Conservation (phyloP, 148 eudicot species). For the Chenopodium album region DNA sequence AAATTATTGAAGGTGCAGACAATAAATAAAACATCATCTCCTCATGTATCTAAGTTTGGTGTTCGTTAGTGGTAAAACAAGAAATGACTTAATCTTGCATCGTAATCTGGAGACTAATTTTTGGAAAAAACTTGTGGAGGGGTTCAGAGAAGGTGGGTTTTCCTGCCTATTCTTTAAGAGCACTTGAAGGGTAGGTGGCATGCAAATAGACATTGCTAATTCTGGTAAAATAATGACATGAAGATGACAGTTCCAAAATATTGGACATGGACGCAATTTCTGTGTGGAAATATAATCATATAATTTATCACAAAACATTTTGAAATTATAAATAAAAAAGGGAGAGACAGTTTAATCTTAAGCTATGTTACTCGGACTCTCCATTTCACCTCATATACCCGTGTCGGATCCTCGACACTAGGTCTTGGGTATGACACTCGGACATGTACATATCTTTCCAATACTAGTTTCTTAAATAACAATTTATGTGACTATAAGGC, state of each 20-base stretch:
- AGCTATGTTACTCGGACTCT: no score
- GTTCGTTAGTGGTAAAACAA: background rate
- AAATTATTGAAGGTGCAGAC: background rate
- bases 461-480: background rate
- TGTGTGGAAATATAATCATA: background rate
- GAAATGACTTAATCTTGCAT: background rate
- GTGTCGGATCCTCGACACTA: no score
- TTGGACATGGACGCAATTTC: background rate
- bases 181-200: background rate
- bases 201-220: background rate
- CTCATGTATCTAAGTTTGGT: background rate
- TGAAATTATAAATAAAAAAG: no score
- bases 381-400: no score
- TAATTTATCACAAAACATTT: background rate
- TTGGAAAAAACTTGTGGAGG: background rate
- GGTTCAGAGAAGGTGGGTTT: background rate
- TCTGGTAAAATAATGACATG: background rate
- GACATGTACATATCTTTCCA: no score
- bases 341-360: no score
- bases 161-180: background rate
- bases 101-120: background rate
- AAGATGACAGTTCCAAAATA: background rate
- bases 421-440: no score
- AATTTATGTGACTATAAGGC: no score
- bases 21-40: no score